Evolutionary conservation across 2,329 filamentous ascomycete species (phyloP).

Genomic region (Epichloe coenophiala): DNA sequence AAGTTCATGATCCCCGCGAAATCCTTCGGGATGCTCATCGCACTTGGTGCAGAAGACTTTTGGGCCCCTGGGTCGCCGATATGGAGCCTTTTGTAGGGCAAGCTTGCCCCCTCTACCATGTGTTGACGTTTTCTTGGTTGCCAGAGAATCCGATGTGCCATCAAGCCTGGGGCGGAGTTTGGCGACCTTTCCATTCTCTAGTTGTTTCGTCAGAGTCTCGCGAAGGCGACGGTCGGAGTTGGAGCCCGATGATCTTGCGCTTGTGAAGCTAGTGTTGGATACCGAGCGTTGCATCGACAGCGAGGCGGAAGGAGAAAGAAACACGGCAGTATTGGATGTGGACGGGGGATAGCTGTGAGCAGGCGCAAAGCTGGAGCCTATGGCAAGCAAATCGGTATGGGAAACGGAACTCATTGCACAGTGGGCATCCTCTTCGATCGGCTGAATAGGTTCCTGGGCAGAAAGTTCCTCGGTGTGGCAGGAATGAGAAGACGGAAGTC

Average conservation of each 20-base stretch:
- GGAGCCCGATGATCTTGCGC: conserved; percentile 31
- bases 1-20: conserved; percentile 76
- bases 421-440: conserved; percentile 6
- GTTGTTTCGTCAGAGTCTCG: conserved; percentile 32
- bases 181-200: conserved; percentile 26
- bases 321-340: not conserved
- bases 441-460: conserved; percentile 11
- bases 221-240: conserved; percentile 31
- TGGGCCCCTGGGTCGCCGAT: conserved; percentile 52
- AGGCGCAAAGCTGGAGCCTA: conserved; percentile 22
- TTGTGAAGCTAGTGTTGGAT: conserved; percentile 29
- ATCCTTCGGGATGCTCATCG: conserved; percentile 60
- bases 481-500: conserved; percentile 25
- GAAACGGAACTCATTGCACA: conserved; percentile 17
- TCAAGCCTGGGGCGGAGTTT: conserved; percentile 33
- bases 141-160: conserved; percentile 1
- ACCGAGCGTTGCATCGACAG: conserved; percentile 32
- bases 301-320: not conserved
- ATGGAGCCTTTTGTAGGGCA: conserved; percentile 28
- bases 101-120: conserved; percentile 29
- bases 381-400: conserved; percentile 19
- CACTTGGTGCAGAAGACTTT: conserved; percentile 62
- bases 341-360: conserved; percentile 18
- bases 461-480: conserved; percentile 10
- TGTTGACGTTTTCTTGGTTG: conserved; percentile 8